These are phyloP conservation scores for Extremus antarcticus DNA, from an alignment of 495 filamentous ascomycete species.

Conservation along the genomic window DNA sequence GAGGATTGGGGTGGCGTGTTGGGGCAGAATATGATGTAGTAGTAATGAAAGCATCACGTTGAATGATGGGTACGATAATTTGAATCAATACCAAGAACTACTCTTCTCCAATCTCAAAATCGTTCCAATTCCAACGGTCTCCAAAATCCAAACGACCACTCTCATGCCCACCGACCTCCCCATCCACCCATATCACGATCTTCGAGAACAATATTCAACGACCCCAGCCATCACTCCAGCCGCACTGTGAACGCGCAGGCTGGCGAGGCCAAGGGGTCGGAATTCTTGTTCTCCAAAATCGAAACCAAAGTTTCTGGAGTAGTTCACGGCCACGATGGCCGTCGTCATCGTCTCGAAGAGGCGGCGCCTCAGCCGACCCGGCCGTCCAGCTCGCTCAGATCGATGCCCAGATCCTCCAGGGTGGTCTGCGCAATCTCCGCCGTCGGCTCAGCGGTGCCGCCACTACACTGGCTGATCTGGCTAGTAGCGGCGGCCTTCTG, in stretches of 20 bases:
- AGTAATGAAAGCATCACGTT: too few species aligned
- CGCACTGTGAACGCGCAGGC: neutral
- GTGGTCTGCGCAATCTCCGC: constrained; percentile 21
- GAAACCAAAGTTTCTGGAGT: constrained; percentile 9
- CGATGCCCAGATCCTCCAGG: constrained; percentile 17
- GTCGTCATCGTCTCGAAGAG: constrained; percentile 2
- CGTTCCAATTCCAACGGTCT: too few species aligned
- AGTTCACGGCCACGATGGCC: constrained; percentile 16
- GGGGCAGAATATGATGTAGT: too few species aligned
- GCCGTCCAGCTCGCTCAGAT: constrained; percentile 4
- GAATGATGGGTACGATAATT: too few species aligned
- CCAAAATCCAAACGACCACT: too few species aligned
- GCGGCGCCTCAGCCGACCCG: neutral
- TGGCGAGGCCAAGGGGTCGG: neutral
- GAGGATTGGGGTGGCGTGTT: too few species aligned
- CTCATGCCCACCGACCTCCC: too few species aligned
- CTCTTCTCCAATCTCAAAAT: too few species aligned
- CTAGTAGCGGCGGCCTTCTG: constrained; percentile 40
- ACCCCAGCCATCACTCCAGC: too few species aligned
- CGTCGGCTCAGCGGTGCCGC: constrained; percentile 18
- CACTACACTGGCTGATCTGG: constrained; percentile 10
- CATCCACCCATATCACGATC: too few species aligned
- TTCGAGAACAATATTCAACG: too few species aligned
- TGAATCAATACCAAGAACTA: too few species aligned
- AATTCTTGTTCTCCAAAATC: neutral